These are phyloP conservation scores for Schizosaccharomyces pombe DNA, from an alignment of 805 yeast genomes.

Conservation along the genomic window DNA sequence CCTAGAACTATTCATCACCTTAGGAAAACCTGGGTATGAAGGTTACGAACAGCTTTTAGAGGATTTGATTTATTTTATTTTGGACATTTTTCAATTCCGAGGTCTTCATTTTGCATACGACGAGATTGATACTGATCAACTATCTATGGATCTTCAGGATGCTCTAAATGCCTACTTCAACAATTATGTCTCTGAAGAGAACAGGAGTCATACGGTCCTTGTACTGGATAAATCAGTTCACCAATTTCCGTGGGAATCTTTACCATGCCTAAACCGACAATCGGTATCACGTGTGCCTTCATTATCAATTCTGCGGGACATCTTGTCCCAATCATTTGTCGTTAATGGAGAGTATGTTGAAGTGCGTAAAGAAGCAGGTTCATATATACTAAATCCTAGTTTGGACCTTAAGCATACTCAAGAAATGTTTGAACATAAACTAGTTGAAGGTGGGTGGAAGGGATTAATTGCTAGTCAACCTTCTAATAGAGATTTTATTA, in stretches of 20 bases:
- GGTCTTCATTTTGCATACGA: conserved; percentile 46
- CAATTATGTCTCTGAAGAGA: conserved; percentile 4
- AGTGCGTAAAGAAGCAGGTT: conserved; percentile 18
- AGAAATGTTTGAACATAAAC: conserved; percentile 22
- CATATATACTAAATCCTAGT: conserved; percentile 59
- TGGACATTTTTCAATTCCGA: conserved; percentile 36
- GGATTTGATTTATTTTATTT: conserved; percentile 37
- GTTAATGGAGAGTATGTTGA: conserved; percentile 9
- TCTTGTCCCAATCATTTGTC: neutral
- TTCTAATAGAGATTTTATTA: conserved; percentile 26
- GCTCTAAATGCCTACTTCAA: conserved; percentile 11
- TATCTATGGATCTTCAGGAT: conserved; percentile 29
- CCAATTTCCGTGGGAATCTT: conserved; percentile 77
- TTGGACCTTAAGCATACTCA: conserved; percentile 55
- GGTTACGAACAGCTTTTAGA: conserved; percentile 24
- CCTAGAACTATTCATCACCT: conserved; percentile 27
- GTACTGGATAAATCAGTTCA: conserved; percentile 44
- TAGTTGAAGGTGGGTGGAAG: neutral
- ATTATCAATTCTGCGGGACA: conserved; percentile 20
- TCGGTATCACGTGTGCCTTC: conserved; percentile 66
- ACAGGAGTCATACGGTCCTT: conserved; percentile 35
- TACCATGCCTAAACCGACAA: conserved; percentile 27
- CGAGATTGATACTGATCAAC: conserved; percentile 32
- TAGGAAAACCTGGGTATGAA: conserved; percentile 18
- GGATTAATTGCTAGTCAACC: conserved; percentile 35